A percentile compares a stretch with the other conserved stretches of the same genome.
Evolutionary conservation across 2,329 filamentous ascomycete species (phyloP).

Genomic region (Aureobasidium leucospermi): DNA sequence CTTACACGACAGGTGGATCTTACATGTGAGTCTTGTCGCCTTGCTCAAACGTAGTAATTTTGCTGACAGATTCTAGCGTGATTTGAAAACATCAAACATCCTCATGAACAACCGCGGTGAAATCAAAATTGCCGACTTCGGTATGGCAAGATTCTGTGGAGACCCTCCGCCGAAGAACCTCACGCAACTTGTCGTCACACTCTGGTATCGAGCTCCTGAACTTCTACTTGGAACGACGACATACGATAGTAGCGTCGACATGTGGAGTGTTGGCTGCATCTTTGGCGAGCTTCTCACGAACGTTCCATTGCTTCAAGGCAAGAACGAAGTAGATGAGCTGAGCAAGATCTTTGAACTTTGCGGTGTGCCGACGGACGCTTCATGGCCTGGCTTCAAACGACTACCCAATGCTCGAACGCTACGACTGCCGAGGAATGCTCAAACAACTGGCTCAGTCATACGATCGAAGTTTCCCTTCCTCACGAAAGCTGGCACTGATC

Average conservation of each 20-base stretch:
- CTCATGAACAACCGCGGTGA: slow-evolving; percentile 91
- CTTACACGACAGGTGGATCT: slow-evolving; percentile 82
- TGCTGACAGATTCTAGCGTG: slow-evolving; percentile 49
- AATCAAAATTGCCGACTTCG: slow-evolving; percentile 95
- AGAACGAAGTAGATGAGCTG: slow-evolving; percentile 87
- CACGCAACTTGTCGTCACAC: slow-evolving; percentile 87
- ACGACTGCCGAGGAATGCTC: slow-evolving; percentile 44
- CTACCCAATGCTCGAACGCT: slow-evolving; percentile 80
- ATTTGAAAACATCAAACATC: slow-evolving; percentile 89
- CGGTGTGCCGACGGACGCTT: slow-evolving; percentile 72
- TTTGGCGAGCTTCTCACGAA: slow-evolving; percentile 84
- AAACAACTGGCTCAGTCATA: slow-evolving; percentile 50
- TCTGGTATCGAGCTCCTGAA: slow-evolving; percentile 94
- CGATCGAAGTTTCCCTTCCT: slow-evolving; percentile 75
- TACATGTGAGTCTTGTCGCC: slow-evolving; percentile 40
- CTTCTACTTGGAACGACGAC: slow-evolving; percentile 71
- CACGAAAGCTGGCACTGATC: slow-evolving; percentile 62
- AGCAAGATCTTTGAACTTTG: slow-evolving; percentile 83
- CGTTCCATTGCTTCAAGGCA: slow-evolving; percentile 76
- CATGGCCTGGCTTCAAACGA: slow-evolving; percentile 80
- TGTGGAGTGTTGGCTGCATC: slow-evolving; percentile 96
- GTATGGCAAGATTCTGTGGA: slow-evolving; percentile 87
- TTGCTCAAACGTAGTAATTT: not conserved
- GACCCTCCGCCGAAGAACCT: slow-evolving; percentile 66
- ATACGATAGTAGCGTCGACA: slow-evolving; percentile 74